Evolutionary conservation across 768 basidiomycete species (phyloP).

Genomic region (Tylopilus rubrobrunneus): DNA sequence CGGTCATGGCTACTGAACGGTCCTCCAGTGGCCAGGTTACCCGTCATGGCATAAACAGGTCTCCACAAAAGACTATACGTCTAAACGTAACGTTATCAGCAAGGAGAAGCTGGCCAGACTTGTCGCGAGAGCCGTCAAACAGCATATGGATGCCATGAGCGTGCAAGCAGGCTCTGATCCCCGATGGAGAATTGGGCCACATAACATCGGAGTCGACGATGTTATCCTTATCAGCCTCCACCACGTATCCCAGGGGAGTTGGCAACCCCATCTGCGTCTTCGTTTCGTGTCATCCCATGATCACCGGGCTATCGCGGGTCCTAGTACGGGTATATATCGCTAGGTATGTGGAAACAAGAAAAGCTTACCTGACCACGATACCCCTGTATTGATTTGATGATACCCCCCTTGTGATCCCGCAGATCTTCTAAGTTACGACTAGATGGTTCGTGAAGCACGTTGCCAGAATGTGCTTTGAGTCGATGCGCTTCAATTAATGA

Average conservation of each 20-base stretch:
- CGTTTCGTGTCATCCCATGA: background rate
- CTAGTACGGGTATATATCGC: background rate
- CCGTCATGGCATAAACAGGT: conserved; percentile 67
- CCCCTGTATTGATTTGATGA: too few species aligned
- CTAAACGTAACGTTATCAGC: conserved; percentile 64
- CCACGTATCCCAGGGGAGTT: conserved; percentile 74
- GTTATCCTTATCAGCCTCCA: conserved; percentile 64
- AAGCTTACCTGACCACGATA: too few species aligned
- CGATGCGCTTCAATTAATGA: too few species aligned
- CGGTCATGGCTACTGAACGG: too few species aligned
- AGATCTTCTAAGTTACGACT: too few species aligned
- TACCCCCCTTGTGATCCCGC: too few species aligned
- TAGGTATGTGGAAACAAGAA: too few species aligned
- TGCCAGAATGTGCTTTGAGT: too few species aligned
- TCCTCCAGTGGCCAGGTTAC: conserved; percentile 71
- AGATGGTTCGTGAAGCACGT: too few species aligned
- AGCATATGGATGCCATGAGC: conserved; percentile 7
- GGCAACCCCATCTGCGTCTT: conserved; percentile 71
- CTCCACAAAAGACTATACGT: conserved; percentile 66
- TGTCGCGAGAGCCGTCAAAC: conserved; percentile 57
- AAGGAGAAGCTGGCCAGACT: conserved; percentile 66
- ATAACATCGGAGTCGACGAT: conserved; percentile 7
- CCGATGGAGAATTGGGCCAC: conserved; percentile 15
- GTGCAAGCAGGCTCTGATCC: conserved; percentile 1
- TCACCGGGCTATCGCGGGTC: background rate